These are phyloP conservation scores for Isabelozyma rhagii DNA, from an alignment of 805 yeast species.

Conservation along the genomic window DNA sequence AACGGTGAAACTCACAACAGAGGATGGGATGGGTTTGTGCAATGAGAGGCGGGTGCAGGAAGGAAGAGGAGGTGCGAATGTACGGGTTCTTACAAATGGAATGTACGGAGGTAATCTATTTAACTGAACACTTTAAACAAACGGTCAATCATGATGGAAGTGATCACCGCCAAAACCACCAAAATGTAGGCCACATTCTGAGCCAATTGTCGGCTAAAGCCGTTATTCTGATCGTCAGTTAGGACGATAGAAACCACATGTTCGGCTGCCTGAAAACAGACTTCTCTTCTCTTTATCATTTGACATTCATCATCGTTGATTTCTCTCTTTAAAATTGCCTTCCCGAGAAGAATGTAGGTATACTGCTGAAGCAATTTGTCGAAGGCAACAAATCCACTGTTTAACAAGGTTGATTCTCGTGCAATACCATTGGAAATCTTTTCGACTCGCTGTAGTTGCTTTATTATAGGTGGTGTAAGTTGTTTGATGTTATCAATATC, in stretches of 20 bases:
- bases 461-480: slow-evolving; percentile 18
- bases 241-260: slow-evolving; percentile 41
- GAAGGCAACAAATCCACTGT: slow-evolving; percentile 26
- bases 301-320: slow-evolving; percentile 26
- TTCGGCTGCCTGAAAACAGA: slow-evolving; percentile 41
- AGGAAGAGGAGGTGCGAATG: neutral
- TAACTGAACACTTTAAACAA: slow-evolving; percentile 17
- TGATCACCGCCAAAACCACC: slow-evolving; percentile 20
- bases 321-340: slow-evolving; percentile 36
- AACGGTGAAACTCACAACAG: neutral
- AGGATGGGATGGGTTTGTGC: neutral
- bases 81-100: neutral
- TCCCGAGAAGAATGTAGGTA: slow-evolving; percentile 35
- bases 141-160: slow-evolving; percentile 24
- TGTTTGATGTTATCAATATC: slow-evolving; percentile 15
- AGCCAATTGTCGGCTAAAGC: slow-evolving; percentile 16
- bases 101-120: neutral
- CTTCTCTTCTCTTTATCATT: slow-evolving; percentile 31
- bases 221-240: slow-evolving; percentile 26
- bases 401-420: slow-evolving; percentile 27
- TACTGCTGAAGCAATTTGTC: slow-evolving; percentile 35
- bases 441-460: slow-evolving; percentile 33
- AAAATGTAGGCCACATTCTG: slow-evolving; percentile 21
- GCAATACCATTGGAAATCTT: slow-evolving; percentile 37
- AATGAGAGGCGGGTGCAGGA: neutral